Base-by-base conservation (phyloP, 768 basidiomycete species). In the Russula olivacea region DNA sequence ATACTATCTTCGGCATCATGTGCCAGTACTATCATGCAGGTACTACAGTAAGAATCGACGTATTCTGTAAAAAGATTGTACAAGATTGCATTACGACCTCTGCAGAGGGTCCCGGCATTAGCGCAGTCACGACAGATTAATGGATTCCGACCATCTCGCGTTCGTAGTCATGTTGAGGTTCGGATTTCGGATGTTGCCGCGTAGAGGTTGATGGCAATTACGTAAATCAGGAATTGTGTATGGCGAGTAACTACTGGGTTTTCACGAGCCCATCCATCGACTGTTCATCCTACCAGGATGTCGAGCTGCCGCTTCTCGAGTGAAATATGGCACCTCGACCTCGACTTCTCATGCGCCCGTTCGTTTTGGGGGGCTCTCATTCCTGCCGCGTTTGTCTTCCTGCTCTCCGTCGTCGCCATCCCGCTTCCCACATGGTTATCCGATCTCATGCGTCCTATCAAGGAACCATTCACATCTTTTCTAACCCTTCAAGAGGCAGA, bases 341-440 rank as follows among this genome's bases (percentile, higher is more conserved):
- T 77, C 61, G 51, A 28, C 28, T 4, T 28, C 28, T 28, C 75
- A 8, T 86, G 85, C 67, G 71, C 83, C 3, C 77, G 84, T 34
- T 72, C 73, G 0, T 75, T 80, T 19, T 86, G 83, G 83, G 75
- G 76, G n/a, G 75, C 81, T 3, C 49, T 85, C 36, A 52, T 74
- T 0, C 83, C 84, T 25, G 79, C 77, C n/a, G 68, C 71, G 4
- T 69, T 83, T 59, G 82, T 83, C 45, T 74, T 78, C 52, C 68
- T 66, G 3, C 69, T 84, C 21, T 80, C 74, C 63, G 45, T 84
- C 34, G 69, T 71, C 30, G 61, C 61, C 12, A 61, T 64, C 19
- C 55, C 67, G n/a, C 54, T 57, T 41, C 65, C 66, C 32, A 57
- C 64, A 19, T 68, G 65, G 68, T 14, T 72, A 23, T 61, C 67